Conservation (phyloP, 805 yeast species). For the Lachancea kluyveri region DNA sequence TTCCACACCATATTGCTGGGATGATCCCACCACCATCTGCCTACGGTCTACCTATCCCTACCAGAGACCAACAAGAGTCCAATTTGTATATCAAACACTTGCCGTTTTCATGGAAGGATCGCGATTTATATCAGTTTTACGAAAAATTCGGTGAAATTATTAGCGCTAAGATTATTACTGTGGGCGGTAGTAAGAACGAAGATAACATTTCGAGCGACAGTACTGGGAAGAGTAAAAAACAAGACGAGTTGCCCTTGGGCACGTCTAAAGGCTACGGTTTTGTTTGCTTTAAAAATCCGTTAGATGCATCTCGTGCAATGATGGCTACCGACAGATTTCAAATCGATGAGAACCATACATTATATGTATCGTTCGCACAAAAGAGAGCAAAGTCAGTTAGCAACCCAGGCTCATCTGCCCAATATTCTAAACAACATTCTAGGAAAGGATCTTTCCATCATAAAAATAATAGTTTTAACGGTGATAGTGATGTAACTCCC, state of each 20-base stretch:
- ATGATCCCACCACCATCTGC: constrained; percentile 5
- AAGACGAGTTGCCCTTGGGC: constrained; percentile 15
- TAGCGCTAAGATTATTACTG: constrained; percentile 51
- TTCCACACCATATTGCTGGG: constrained; percentile 3
- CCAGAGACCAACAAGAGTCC: constrained; percentile 53
- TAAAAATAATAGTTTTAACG: constrained; percentile 1
- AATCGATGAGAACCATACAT: constrained; percentile 44
- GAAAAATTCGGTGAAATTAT: constrained; percentile 44
- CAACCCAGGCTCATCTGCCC: constrained; percentile 4
- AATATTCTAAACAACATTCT: constrained; percentile 2
- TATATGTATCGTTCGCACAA: constrained; percentile 74
- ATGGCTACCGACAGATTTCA: constrained; percentile 37
- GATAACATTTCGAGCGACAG: constrained; percentile 4
- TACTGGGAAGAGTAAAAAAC: constrained; percentile 5
- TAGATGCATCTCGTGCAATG: constrained; percentile 64
- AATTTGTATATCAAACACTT: constrained; percentile 67
- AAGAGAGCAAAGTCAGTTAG: constrained; percentile 17
- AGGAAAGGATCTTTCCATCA: constrained; percentile 4
- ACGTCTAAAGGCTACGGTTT: constrained; percentile 74
- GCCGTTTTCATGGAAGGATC: constrained; percentile 49
- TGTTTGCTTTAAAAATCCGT: constrained; percentile 62
- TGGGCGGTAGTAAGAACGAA: constrained; percentile 25
- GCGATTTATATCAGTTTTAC: constrained; percentile 41
- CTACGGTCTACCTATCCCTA: constrained; percentile 27
- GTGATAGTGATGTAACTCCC: too few species aligned